Conservation (phyloP, 768 basidiomycete genomes). For the Tephrocybe rancida region DNA sequence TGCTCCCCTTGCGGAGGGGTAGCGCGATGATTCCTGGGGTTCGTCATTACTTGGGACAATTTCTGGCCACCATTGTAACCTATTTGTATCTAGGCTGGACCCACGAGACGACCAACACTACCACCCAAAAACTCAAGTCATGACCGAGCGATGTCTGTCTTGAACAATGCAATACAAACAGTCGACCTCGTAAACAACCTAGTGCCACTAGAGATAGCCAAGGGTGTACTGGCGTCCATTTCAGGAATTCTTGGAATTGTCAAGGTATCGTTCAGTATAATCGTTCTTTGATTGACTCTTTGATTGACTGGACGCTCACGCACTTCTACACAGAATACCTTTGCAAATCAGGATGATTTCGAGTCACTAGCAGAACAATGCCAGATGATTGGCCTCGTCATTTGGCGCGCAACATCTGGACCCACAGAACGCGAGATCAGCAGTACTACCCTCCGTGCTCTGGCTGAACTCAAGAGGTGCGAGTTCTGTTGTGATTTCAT, state of each 20-base stretch:
- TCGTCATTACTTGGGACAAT: too few relatives aligned
- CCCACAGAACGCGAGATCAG: constrained; percentile 1
- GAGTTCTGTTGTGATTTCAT: not conserved
- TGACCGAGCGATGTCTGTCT: constrained; percentile 1
- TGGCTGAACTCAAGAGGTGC: constrained; percentile 8
- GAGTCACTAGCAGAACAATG: constrained; percentile 12
- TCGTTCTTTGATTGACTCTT: too few relatives aligned
- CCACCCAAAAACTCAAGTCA: not conserved
- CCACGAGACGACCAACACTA: not conserved
- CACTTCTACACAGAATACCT: constrained; percentile 8
- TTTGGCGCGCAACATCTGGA: constrained; percentile 8
- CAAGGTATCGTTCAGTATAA: too few relatives aligned
- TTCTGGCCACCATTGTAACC: too few relatives aligned
- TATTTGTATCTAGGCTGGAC: too few relatives aligned
- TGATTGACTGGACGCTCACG: too few relatives aligned
- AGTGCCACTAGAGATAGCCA: not conserved
- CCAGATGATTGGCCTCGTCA: constrained; percentile 8
- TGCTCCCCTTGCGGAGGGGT: too few relatives aligned
- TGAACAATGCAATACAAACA: constrained; percentile 9
- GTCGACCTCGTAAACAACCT: constrained; percentile 2
- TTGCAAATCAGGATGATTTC: constrained; percentile 8
- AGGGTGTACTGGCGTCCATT: constrained; percentile 8
- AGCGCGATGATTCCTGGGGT: too few relatives aligned
- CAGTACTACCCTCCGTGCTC: not conserved
- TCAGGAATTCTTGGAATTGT: constrained; percentile 7